Evolutionary conservation across 176 grass and related monocot genomes (phyloP), one percentile per base, ranked within the genome.

Genomic region (Musa beccarii): DNA sequence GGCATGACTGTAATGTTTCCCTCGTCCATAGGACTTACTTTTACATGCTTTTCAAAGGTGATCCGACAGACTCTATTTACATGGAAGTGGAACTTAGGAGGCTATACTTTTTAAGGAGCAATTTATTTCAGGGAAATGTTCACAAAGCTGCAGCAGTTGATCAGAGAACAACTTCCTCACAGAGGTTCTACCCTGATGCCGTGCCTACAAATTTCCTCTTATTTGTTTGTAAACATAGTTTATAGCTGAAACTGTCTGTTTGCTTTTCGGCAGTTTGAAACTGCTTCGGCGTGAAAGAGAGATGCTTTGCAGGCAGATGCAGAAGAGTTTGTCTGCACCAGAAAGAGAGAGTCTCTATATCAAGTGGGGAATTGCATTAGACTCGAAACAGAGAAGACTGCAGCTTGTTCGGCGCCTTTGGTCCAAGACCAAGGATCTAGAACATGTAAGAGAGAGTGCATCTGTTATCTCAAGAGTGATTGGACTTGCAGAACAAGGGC

Each of bases 61-160:
- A 98, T 75, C 84, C 90, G 65, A 79, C 90, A 26, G 95, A 98
- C 14, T 88, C 90, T 9, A 98, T 98, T 79, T 98, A 98, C 80
- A 89, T 98, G 95, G 95, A 98, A 85, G 95, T 98, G 76, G 95
- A 98, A 81, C 81, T 91, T 24, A 82, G 90, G 65, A 84, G 95
- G 59, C 51, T 93, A 66, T 91, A 82, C 25, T 98, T 98, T 66
- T 80, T 98, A 22, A 98, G 87, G 66, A 83, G 75, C 55, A 79
- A 82, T 17, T 89, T 87, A 67, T 76, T 81, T 57, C 72, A 70
- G 11, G 84, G 82, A 78, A 76, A 80, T 16, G 81, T 82, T 78
- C 80, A 85, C 76, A 85, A 65, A 65, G 75, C 84, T 19, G 75
- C 51, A 16, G 75, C 73, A n/a, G 66, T 80, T 78, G 73, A 74